Evolutionary conservation across 257 asterid genomes (phyloP), one percentile per base, ranked within the genome.

Genomic region (Haberlea rhodopensis): DNA sequence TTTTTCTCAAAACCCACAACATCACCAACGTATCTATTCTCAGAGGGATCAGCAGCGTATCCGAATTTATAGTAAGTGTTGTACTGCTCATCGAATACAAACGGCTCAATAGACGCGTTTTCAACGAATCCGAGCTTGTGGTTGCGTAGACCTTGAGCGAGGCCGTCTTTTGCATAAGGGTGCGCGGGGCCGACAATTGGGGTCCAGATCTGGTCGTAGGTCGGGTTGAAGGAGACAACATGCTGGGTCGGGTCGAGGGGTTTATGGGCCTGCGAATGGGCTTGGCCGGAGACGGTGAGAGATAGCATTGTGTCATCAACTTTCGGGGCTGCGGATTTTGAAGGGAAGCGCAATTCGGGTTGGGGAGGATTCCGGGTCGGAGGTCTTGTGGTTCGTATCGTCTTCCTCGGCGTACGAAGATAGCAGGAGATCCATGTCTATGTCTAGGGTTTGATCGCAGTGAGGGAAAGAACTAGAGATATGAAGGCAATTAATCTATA

Each of bases 61-160:
- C 99, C 99, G 20, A 82, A 83, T 67, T 87, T 94, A 54, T 89
- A 84, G 61, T 85, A 94, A 46, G 99, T 94, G 58, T 94, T 94
- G 58, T 94, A 94, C 89, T 94, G 99, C 60, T 94, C 99, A 19
- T 94, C 99, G 31, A 94, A 94, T 15, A 87, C 95, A 48, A 94
- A 94, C 4, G 96, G 76, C 61, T 76, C 95, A 6, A 90, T 84
- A 2, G 84, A 62, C 1, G 99, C 97, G 55, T 94, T 66, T 27
- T 94, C 99, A 1, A 94, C 99, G 31, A 90, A 89, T 57, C 97
- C 99, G 1, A 94, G 82, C 79, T 94, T 94, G 81, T 94, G 99
- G 68, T 94, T 94, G 49, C 99, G 86, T 53, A 89, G 83, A 6
- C 99, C 99, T 53, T 89, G 99, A 2, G 99, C 96, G n/a, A 94